Evolutionary conservation across 306 rosid species (phyloP), one percentile per base, ranked within the genome.

Genomic region (Psophocarpus tetragonolobus): DNA sequence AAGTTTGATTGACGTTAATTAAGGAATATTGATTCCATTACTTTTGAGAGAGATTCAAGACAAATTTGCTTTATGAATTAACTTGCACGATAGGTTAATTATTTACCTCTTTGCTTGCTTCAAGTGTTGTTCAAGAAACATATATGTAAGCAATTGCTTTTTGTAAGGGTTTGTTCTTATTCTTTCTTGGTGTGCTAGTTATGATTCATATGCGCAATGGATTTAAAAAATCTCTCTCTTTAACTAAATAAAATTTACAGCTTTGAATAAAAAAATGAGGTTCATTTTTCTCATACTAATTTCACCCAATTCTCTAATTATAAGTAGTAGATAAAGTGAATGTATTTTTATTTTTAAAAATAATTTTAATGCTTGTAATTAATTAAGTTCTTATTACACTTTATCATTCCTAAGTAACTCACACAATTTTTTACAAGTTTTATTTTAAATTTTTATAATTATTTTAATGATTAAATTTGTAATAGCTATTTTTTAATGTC

Each of bases 71-170:
- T 18, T 65, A n/a, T 36, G 32, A 65, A 36, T 18, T 68, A 63
- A 53, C 81, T 54, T 77, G 47, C 50, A 29, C 6, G 35, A 11
- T 53, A 54, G 60, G 81, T 4, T n/a, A n/a, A n/a, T 30, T 70
- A 18, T 51, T n/a, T 71, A 21, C 36, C 61, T 29, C 45, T 8
- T 38, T 33, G 12, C 12, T 13, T 14, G 44, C 6, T 1, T n/a
- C 15, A 5, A 30, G 29, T 1, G 1, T 1, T 17, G 35, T 61
- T 75, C 13, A 35, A 8, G 48, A 8, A 61, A 30, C 42, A 60
- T 14, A 20, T 8, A 7, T 44, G 24, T 3, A 39, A 36, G 50
- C 36, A 45, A 61, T 42, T 60, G 39, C 65, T 5, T 26, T 15
- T 2, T 15, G 39, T n/a, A 61, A 6, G 68, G 42, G 15, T 61